Percentiles rank a stretch among this genome's conserved stretches.
phyloP scores from a whole-genome alignment of 441 rosid species.

The Hypseocharis bilobata region DNA sequence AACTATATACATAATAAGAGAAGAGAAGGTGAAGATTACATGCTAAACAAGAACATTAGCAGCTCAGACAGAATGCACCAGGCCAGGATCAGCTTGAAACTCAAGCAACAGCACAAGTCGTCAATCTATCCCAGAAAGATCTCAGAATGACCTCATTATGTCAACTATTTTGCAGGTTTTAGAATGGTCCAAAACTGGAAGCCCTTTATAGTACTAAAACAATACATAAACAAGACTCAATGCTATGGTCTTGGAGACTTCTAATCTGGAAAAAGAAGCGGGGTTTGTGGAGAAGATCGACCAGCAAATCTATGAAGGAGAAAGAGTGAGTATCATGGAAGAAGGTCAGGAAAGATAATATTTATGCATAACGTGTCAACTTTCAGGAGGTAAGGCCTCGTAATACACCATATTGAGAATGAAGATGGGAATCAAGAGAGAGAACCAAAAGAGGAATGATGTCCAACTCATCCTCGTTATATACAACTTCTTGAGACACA shows the following conservation, averaged over 20 bases:
- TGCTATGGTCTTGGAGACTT: background rate
- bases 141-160: background rate
- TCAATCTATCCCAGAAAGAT: background rate
- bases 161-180: constrained; percentile 1
- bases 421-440: too few species aligned
- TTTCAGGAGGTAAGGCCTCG: too few species aligned
- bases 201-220: background rate
- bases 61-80: background rate
- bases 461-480: background rate
- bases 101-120: background rate
- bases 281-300: background rate
- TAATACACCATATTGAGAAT: too few species aligned
- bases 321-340: background rate
- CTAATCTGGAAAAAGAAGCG: background rate
- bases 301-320: background rate
- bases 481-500: background rate
- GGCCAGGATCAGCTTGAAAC: background rate
- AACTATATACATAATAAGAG: background rate
- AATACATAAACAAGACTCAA: background rate
- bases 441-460: too few species aligned
- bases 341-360: background rate
- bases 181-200: background rate
- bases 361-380: too few species aligned
- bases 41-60: background rate
- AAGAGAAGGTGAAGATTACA: background rate